Evolutionary conservation across 495 filamentous ascomycete species (phyloP).

Genomic region (Trichoderma asperelloides): DNA sequence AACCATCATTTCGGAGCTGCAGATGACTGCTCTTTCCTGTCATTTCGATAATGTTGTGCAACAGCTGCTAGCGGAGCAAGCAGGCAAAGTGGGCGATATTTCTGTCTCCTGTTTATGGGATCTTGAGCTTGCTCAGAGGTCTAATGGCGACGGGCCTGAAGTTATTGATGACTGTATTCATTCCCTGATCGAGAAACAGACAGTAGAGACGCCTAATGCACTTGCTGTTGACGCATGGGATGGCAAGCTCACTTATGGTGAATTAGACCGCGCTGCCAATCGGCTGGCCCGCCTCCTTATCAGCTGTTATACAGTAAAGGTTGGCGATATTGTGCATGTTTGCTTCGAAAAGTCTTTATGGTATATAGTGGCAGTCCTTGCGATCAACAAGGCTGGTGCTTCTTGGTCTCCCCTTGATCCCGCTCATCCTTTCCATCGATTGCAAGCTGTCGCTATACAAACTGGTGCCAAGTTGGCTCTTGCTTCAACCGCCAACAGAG

Average conservation of each 20-base stretch:
- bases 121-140: neutral
- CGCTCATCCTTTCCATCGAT: conserved; percentile 24
- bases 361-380: conserved; percentile 38
- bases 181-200: neutral
- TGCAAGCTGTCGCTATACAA: conserved; percentile 16
- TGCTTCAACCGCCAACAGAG: neutral
- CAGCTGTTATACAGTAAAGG: conserved; percentile 34
- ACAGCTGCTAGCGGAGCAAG: neutral
- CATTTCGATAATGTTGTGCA: conserved; percentile 1
- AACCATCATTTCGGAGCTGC: neutral
- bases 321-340: conserved; percentile 39
- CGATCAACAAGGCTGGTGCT: conserved; percentile 28
- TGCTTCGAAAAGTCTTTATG: conserved; percentile 37
- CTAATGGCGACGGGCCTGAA: neutral
- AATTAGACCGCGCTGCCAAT: conserved; percentile 38
- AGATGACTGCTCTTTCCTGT: conserved; percentile 3
- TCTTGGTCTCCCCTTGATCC: neutral
- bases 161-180: conserved; percentile 5
- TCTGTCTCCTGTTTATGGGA: neutral
- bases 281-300: conserved; percentile 37
- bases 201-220: neutral
- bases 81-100: neutral
- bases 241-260: conserved; percentile 23
- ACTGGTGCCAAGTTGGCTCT: conserved; percentile 6
- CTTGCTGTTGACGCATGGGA: conserved; percentile 10